These are phyloP conservation scores for Colletotrichum simmondsii DNA, from an alignment of 2,329 filamentous ascomycete species.

Conservation along the genomic window DNA sequence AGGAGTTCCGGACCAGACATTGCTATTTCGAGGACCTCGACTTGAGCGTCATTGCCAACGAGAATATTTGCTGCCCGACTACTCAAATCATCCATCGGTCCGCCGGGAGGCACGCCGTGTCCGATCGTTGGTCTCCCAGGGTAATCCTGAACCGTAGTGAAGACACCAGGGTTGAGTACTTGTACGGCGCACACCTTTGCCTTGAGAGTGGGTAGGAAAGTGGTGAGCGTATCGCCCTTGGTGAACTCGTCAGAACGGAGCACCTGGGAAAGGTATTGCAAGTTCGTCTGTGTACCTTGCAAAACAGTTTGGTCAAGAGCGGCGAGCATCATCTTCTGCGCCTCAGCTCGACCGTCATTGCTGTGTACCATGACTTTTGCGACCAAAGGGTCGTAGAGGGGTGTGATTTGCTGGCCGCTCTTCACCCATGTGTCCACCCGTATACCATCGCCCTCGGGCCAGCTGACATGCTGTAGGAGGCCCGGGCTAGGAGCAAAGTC, in stretches of 20 bases:
- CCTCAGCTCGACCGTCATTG: constrained; percentile 54
- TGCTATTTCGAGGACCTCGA: constrained; percentile 61
- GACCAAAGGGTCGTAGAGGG: constrained; percentile 68
- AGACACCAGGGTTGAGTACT: not conserved
- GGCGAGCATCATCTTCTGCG: constrained; percentile 53
- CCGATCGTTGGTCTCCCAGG: constrained; percentile 67
- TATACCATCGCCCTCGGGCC: constrained; percentile 57
- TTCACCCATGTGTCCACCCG: constrained; percentile 74
- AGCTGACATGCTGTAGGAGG: constrained; percentile 65
- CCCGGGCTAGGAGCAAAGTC: constrained; percentile 70
- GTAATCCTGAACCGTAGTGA: constrained; percentile 63
- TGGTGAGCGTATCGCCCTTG: not conserved
- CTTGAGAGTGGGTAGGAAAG: not conserved
- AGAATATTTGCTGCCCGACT: constrained; percentile 69
- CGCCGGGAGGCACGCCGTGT: constrained; percentile 67
- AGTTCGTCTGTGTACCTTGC: constrained; percentile 3
- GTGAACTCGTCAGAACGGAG: not conserved
- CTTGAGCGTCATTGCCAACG: constrained; percentile 63
- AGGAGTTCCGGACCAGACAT: constrained; percentile 2
- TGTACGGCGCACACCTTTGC: not conserved
- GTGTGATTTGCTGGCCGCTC: constrained; percentile 65
- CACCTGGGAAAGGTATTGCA: not conserved
- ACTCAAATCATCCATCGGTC: constrained; percentile 71
- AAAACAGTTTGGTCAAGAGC: not conserved
- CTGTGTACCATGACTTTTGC: constrained; percentile 69